phyloP scores from a whole-genome alignment of 176 grass and related monocot genomes.

The Rhipidocladum racemiflorum region DNA sequence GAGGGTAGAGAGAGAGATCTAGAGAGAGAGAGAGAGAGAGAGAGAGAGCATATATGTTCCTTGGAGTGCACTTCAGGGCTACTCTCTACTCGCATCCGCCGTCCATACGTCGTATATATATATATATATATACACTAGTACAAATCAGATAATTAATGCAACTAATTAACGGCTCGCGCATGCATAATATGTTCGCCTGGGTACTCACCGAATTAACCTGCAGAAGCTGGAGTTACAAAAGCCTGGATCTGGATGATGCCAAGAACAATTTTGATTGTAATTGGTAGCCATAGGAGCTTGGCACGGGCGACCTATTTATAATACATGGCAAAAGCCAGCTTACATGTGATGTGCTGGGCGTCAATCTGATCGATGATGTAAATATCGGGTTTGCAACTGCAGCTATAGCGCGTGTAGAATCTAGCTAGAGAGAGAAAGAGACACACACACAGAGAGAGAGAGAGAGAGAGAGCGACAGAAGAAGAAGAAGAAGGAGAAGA shows the following conservation, averaged over 20 bases:
- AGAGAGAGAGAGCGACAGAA: too few relatives aligned
- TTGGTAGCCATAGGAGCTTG: not conserved
- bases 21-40: slow-evolving; percentile 44
- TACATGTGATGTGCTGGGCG: not conserved
- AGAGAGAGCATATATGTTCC: slow-evolving; percentile 32
- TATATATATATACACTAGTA: too few relatives aligned
- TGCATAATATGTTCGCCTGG: not conserved
- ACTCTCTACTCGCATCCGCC: slow-evolving; percentile 37
- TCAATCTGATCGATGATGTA: not conserved
- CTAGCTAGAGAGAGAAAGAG: not conserved
- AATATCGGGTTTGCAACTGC: not conserved
- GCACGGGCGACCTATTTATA: slow-evolving; percentile 19
- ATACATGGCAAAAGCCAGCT: not conserved
- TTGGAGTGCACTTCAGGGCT: slow-evolving; percentile 93
- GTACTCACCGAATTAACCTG: not conserved
- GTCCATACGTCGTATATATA: too few relatives aligned
- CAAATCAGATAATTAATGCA: not conserved
- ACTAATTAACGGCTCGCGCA: not conserved
- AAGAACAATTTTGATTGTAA: not conserved
- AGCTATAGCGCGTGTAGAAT: slow-evolving; percentile 12
- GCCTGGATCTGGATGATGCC: not conserved
- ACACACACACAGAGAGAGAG: not conserved
- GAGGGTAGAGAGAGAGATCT: slow-evolving; percentile 49
- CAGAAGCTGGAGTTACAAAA: not conserved
- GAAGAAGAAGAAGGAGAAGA: not conserved